Percentiles rank a stretch among this genome's conserved stretches.
These are phyloP conservation scores for Echinosophora koreensis DNA, from an alignment of 306 rosid genomes.

Conservation along the genomic window DNA sequence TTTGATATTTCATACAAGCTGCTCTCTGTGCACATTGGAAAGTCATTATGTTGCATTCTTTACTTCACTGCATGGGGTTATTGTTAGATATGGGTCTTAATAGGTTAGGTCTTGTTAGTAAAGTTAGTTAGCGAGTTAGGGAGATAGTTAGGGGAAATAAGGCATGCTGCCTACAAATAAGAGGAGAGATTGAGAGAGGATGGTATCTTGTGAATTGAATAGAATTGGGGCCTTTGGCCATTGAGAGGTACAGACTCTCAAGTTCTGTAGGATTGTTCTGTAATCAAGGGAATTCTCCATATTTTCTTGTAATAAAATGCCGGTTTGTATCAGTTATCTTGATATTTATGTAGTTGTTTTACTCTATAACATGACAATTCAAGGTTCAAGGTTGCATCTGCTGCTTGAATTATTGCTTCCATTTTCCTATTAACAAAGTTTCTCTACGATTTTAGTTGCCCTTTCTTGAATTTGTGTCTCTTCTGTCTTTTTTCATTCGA, in stretches of 20 bases:
- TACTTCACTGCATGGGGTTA: neutral
- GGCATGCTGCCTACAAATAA: too few species aligned
- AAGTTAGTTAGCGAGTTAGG: too few species aligned
- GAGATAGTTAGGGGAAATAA: too few species aligned
- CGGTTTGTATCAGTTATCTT: neutral
- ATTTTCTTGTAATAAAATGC: too few species aligned
- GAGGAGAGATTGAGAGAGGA: too few species aligned
- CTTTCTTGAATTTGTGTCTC: conserved; percentile 12
- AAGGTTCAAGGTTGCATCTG: conserved; percentile 20
- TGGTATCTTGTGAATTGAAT: too few species aligned
- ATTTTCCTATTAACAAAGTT: neutral
- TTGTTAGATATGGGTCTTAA: too few species aligned
- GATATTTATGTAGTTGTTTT: neutral
- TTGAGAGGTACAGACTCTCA: too few species aligned
- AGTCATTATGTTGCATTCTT: neutral
- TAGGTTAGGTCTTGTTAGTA: too few species aligned
- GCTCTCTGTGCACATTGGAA: neutral
- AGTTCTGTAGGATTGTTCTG: too few species aligned
- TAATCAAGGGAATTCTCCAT: too few species aligned
- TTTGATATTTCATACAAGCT: neutral
- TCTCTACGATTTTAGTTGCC: neutral
- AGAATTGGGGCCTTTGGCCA: too few species aligned
- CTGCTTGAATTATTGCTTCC: conserved; percentile 7
- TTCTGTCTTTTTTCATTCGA: neutral
- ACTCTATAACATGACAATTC: conserved; percentile 1